A percentile compares a stretch with the other conserved stretches of the same genome.
Evolutionary conservation across 1,284 basidiomycete species (phyloP).

Genomic region (Cryptococcus sp.): DNA sequence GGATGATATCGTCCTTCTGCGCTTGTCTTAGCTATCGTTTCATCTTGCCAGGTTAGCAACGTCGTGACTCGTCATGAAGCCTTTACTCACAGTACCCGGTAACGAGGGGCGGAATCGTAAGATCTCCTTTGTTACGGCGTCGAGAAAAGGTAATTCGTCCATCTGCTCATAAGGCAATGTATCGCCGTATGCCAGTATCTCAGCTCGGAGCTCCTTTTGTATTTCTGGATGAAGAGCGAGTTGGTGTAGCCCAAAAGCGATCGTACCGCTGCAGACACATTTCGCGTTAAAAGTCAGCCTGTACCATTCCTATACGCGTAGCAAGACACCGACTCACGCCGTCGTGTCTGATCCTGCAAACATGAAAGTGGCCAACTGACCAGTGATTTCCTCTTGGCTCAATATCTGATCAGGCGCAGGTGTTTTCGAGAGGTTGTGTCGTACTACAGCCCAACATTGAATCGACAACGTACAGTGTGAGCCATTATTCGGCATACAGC

Average conservation of each 20-base stretch:
- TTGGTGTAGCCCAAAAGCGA: conserved; percentile 24
- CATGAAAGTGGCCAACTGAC: conserved; percentile 35
- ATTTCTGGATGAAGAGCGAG: conserved; percentile 22
- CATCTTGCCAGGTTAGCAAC: background rate
- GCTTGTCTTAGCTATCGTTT: conserved; percentile 25
- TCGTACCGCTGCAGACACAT: conserved; percentile 17
- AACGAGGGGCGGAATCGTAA: conserved; percentile 27
- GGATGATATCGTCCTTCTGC: conserved; percentile 31
- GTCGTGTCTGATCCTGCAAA: conserved; percentile 36
- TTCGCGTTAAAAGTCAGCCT: background rate
- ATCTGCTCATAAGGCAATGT: conserved; percentile 26
- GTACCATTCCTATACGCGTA: too few species aligned
- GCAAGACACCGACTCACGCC: conserved; percentile 29
- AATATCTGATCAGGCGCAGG: conserved; percentile 21
- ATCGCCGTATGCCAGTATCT: conserved; percentile 27
- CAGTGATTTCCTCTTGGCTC: conserved; percentile 30
- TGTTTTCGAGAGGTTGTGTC: conserved; percentile 22
- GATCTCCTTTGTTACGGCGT: conserved; percentile 33
- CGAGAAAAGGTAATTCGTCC: conserved; percentile 28
- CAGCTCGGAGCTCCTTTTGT: conserved; percentile 23
- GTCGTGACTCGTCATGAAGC: background rate
- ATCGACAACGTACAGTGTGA: background rate
- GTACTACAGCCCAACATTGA: conserved; percentile 16
- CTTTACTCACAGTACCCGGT: conserved; percentile 19
- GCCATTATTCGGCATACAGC: background rate